Conservation (phyloP, 2,329 filamentous ascomycete species). For the Myotisia sp. region DNA sequence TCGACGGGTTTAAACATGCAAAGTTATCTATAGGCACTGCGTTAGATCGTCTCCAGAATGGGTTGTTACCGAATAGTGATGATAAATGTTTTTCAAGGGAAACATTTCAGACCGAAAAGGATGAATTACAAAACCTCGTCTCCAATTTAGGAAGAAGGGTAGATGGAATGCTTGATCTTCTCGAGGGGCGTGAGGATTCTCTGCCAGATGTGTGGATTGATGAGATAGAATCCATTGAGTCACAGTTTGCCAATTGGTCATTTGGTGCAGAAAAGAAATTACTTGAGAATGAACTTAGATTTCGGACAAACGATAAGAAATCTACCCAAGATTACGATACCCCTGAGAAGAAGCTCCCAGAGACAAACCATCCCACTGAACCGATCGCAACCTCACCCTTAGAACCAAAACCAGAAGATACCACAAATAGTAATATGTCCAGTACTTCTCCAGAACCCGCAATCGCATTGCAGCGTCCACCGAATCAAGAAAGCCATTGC, state of each 20-base stretch:
- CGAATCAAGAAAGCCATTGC: too few relatives aligned
- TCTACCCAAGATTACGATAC: conserved; percentile 15
- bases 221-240: conserved; percentile 65
- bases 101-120: conserved; percentile 30
- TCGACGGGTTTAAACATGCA: conserved; percentile 44
- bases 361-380: too few relatives aligned
- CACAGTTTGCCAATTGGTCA: conserved; percentile 66
- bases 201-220: conserved; percentile 81
- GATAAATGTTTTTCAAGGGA: conserved; percentile 20
- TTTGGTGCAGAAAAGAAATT: conserved; percentile 60
- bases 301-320: conserved; percentile 2
- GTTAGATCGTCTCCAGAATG: conserved; percentile 17
- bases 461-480: too few relatives aligned
- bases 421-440: too few relatives aligned
- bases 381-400: too few relatives aligned
- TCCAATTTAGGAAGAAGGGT: conserved; percentile 55
- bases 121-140: conserved; percentile 55
- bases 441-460: too few relatives aligned
- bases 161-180: conserved; percentile 71
- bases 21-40: conserved; percentile 23
- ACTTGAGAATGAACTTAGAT: conserved; percentile 44
- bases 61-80: conserved; percentile 16
- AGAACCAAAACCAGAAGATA: too few relatives aligned
- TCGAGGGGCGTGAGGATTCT: conserved; percentile 73
- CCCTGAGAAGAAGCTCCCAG: too few relatives aligned